phyloP scores from a whole-genome alignment of 345 rosid species.

The Geranium rotundifolium region DNA sequence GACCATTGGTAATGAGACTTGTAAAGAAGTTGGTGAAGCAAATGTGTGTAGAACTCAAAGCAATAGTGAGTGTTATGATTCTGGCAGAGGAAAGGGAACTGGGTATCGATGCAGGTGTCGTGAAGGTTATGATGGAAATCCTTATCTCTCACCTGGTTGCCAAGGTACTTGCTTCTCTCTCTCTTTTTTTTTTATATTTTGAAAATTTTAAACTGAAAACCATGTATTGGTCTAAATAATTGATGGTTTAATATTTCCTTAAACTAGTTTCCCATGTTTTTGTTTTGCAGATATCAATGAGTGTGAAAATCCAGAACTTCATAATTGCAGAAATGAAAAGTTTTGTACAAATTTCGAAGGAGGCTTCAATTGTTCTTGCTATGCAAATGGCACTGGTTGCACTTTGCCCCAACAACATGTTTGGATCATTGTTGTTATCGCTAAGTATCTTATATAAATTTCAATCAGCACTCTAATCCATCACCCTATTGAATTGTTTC shows the following conservation, averaged over 20 bases:
- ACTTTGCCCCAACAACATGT: background rate
- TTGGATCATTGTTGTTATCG: background rate
- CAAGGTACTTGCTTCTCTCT: background rate
- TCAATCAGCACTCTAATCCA: too few relatives aligned
- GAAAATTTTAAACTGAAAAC: too few relatives aligned
- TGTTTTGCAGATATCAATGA: background rate
- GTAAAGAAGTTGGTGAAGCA: conserved; percentile 4
- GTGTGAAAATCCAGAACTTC: background rate
- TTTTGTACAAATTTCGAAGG: background rate
- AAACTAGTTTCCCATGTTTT: background rate
- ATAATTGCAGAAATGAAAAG: background rate
- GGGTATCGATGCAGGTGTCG: conserved; percentile 18
- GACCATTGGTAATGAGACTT: conserved; percentile 10
- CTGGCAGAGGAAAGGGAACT: background rate
- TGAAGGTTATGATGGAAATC: conserved; percentile 8
- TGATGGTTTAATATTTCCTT: too few relatives aligned
- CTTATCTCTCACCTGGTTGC: background rate
- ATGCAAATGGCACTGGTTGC: background rate
- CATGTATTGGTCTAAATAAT: too few relatives aligned
- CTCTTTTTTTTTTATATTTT: too few relatives aligned
- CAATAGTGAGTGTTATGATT: background rate
- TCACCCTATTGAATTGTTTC: too few relatives aligned
- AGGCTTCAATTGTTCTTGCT: background rate
- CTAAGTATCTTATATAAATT: too few relatives aligned
- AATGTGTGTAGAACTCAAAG: conserved; percentile 4